Evolutionary conservation across 768 basidiomycete genomes (phyloP), one percentile per base, ranked within the genome.

Genomic region (Antrodiella citrinella): DNA sequence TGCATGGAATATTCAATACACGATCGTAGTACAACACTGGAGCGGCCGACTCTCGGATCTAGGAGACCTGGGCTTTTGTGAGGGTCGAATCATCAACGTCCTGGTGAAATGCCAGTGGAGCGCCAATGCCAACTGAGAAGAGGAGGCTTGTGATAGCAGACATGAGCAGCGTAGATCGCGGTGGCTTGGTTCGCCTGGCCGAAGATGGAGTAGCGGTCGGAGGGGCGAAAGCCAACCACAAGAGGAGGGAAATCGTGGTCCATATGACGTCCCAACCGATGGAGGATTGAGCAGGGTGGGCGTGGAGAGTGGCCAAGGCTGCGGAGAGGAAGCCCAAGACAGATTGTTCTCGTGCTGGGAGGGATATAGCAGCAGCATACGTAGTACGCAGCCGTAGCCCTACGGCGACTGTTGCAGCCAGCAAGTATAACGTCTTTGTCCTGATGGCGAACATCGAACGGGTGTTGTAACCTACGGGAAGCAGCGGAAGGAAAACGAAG

Each of bases 201-300:
- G 7, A 7, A 15, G 15, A 35, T 35, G 30, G 30, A 7, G 7
- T 7, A 35, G 7, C 15, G 15, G 30, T 7, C 7, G 15, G 30
- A 35, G 30, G 30, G 7, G 30, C 7, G 15, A 35, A 15, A 15
- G 15, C 7, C 7, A 19, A 5, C 41, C 41, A 43, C 7, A 22
- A 7, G 21, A 43, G 41, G 41, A 43, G 5, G 10, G 41, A 43
- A 18, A 43, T 43, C 7, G 41, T 43, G 12, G 78, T 76, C 78
- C 81, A 83, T 4, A 84, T 58, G 9, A 81, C 73, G 47, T 85
- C 82, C 73, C 78, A 79, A 4, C 80, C 77, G 26, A 85, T 82
- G 10, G 77, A 80, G 1, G 77, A 70, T 60, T 82, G 80, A 3
- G 82, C 82, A 1, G 82, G 80, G 59, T 83, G 77, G 1, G 68